Evolutionary conservation across 768 basidiomycete genomes (phyloP).

Genomic region (Termitomyces sp.): DNA sequence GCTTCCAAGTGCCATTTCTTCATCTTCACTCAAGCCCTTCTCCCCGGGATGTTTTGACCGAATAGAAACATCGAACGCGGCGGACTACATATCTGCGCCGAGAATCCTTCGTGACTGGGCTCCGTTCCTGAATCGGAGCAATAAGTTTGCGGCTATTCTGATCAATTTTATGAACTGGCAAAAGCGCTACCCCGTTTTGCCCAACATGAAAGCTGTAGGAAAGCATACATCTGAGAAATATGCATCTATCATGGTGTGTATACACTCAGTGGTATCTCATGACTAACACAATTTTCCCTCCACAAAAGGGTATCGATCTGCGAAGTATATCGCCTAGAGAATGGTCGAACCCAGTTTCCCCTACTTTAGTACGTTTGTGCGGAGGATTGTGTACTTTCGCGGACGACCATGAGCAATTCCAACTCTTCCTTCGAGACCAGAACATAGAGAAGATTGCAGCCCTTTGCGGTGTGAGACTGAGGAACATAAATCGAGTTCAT

Average conservation of each 20-base stretch:
- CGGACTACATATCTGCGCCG: constrained; percentile 18
- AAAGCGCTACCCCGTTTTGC: constrained; percentile 1
- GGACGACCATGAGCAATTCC: constrained; percentile 21
- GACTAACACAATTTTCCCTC: neutral
- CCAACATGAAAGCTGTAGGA: neutral
- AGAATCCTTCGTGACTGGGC: constrained; percentile 24
- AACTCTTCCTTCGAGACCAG: constrained; percentile 19
- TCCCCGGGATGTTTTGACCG: constrained; percentile 23
- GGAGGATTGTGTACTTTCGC: constrained; percentile 15
- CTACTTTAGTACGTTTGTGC: neutral
- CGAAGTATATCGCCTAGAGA: neutral
- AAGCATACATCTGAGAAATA: constrained; percentile 10
- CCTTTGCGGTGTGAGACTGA: constrained; percentile 15
- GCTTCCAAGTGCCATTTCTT: constrained; percentile 24
- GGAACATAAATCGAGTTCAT: constrained; percentile 19
- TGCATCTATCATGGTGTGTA: constrained; percentile 15
- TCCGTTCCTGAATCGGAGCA: constrained; percentile 21
- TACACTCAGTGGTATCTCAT: neutral
- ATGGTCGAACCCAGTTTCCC: neutral
- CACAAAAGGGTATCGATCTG: constrained; percentile 1
- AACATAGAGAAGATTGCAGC: constrained; percentile 13
- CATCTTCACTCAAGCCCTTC: constrained; percentile 19
- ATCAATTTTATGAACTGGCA: constrained; percentile 27
- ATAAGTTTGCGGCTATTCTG: constrained; percentile 20
- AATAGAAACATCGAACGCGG: constrained; percentile 23